Percentiles rank a stretch among this genome's conserved stretches.
Conservation (phyloP, 1,139 yeast genomes). For the Diutina rugosa region DNA sequence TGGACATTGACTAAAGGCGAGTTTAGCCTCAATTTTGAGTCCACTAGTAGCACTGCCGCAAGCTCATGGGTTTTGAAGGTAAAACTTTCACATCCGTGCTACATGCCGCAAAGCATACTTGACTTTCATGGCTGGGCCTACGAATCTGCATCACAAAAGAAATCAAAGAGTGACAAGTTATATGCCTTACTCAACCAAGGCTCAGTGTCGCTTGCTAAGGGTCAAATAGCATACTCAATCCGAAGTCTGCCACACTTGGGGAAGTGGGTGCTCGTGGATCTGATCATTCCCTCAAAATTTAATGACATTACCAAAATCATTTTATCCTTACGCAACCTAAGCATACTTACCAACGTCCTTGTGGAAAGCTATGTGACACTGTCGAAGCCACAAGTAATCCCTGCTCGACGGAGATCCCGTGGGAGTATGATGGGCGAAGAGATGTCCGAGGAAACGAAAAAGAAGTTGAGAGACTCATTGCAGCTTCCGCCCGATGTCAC, state of each 20-base stretch:
- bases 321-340: constrained; percentile 19
- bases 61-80: constrained; percentile 8
- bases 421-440: not conserved
- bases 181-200: not conserved
- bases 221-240: constrained; percentile 4
- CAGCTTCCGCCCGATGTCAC: constrained; percentile 24
- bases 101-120: not conserved
- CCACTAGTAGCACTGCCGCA: constrained; percentile 7
- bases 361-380: not conserved
- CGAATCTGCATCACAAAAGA: constrained; percentile 1
- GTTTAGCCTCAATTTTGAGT: constrained; percentile 3
- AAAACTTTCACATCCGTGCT: not conserved
- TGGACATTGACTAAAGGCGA: constrained; percentile 10
- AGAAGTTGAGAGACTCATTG: constrained; percentile 21
- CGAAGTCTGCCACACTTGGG: constrained; percentile 5
- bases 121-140: constrained; percentile 3
- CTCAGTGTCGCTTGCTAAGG: not conserved
- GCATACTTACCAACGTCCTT: constrained; percentile 14
- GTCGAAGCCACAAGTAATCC: not conserved
- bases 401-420: not conserved
- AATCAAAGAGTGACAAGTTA: constrained; percentile 3
- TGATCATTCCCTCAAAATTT: constrained; percentile 13
- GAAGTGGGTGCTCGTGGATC: constrained; percentile 10
- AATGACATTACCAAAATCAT: constrained; percentile 8
- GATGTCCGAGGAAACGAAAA: not conserved